Percentiles rank a stretch among this genome's conserved stretches.
phyloP scores from a whole-genome alignment of 116 monocot genomes.

The Iris pallida region DNA sequence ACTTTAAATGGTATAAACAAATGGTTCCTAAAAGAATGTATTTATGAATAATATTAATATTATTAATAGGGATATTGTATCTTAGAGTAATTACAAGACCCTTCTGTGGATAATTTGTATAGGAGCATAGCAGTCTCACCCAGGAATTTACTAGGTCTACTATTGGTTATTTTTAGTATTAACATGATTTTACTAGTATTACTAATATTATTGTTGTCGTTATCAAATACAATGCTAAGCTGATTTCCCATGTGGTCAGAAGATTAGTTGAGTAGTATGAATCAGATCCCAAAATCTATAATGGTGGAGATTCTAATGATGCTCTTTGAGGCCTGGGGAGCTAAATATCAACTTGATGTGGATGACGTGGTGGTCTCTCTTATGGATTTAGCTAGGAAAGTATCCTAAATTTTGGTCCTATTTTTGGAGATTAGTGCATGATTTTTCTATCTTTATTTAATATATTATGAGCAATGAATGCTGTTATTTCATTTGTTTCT shows the following conservation, averaged over 20 bases:
- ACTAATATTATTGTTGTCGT: no score
- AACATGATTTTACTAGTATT: no score
- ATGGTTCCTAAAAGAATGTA: no score
- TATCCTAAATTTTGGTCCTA: conserved; percentile 31
- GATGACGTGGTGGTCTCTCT: conserved; percentile 76
- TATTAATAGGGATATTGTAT: no score
- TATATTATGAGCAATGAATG: neutral
- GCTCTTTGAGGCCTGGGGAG: conserved; percentile 97
- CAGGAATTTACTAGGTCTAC: no score
- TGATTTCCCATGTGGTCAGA: conserved; percentile 66
- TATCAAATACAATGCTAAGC: conserved; percentile 58
- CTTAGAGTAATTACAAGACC: no score
- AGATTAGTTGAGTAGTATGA: conserved; percentile 78
- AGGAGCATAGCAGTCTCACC: no score
- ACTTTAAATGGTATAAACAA: no score
- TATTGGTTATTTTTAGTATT: no score
- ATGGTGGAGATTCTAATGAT: conserved; percentile 68
- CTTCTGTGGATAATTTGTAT: no score
- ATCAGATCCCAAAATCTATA: conserved; percentile 56
- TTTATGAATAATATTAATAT: no score
- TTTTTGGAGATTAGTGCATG: conserved; percentile 1
- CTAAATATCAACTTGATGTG: conserved; percentile 74
- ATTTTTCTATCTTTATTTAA: conserved; percentile 2
- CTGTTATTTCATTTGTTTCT: neutral
- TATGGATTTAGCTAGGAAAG: conserved; percentile 74